Base-by-base conservation (phyloP, 2,329 filamentous ascomycete genomes). In the Purpureocillium takamizusanense region DNA sequence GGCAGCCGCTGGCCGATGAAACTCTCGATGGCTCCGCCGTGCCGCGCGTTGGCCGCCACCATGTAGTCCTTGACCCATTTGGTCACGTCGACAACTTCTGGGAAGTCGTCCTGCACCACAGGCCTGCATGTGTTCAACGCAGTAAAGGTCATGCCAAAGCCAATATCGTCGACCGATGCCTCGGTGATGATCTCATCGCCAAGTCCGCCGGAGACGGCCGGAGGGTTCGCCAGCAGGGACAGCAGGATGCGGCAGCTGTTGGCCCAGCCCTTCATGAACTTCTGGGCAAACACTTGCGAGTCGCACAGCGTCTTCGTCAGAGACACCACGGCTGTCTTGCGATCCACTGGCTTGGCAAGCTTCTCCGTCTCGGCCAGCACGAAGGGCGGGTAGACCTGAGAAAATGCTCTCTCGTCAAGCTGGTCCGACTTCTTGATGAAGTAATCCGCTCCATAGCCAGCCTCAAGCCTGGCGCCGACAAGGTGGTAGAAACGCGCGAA, bases 401-500 rank as follows among this genome's bases (percentile, higher is more conserved):
- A 81, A 60, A 95, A 97, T 31, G 92, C 74, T 36, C 78, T 78
- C 18, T 76, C 68, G 60, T 95, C 89, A 23, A 97, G 73, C 45
- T 78, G 70, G 55, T 97, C 85, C n/a, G 86, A 81, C 46, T 87
- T 76, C 47, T 74, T 74, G 62, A 95, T 85, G 65, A 95, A 92
- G 66, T 87, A 95, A 62, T 98, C 92, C 7, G 88, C 77, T 35
- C 90, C 92, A 41, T 92, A 78, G n/a, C 88, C 87, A 48, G 78
- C 77, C 46, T 92, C 83, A 27, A 83, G 59, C 31, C 78, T 74
- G 14, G 88, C 86, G 23, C 86, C 86, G 39, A 97, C 76, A 46
- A 95, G 80, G 61, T 98, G 90, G 60, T 94, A 98, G 69, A 98
- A 94, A 27, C 88, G 83, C 38, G 89, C 84, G 57, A 98, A 95